These are phyloP conservation scores for Fraxinus nigra DNA, from an alignment of 305 asterid genomes.

Conservation along the genomic window DNA sequence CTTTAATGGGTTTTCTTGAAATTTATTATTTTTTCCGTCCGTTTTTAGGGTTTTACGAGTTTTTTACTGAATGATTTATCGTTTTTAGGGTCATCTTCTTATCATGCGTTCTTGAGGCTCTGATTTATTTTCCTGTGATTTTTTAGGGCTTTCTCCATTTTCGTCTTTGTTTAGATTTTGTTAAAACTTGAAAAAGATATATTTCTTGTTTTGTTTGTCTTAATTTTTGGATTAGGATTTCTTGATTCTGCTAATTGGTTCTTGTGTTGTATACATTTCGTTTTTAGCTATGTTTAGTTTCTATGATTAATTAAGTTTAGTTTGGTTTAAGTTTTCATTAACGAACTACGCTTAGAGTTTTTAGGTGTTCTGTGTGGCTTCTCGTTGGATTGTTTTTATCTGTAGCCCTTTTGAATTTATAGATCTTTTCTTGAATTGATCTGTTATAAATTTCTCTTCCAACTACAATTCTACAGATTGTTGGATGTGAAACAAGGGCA, in stretches of 20 bases:
- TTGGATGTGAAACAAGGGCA: constrained; percentile 90
- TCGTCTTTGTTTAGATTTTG: neutral
- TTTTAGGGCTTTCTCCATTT: neutral
- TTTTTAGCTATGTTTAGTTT: neutral
- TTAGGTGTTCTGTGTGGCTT: neutral
- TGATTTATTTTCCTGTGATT: neutral
- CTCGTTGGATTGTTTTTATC: neutral
- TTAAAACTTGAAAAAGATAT: neutral
- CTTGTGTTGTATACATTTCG: neutral
- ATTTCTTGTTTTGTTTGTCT: neutral
- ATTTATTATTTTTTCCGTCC: neutral
- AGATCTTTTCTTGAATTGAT: neutral
- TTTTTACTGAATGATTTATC: neutral
- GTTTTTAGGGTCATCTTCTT: neutral
- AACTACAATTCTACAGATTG: constrained; percentile 42
- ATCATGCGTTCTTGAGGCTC: neutral
- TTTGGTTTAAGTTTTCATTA: neutral
- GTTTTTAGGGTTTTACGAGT: neutral
- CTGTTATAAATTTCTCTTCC: neutral
- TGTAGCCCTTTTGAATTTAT: neutral
- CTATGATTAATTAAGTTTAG: neutral
- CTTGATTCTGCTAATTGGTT: neutral
- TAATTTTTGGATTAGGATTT: neutral
- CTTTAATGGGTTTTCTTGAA: neutral
- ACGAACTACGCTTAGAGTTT: neutral